A percentile compares a stretch with the other conserved stretches of the same genome.
These are phyloP conservation scores for Coemansia javaensis DNA, from an alignment of 192 early-diverging fungal genomes.

Conservation along the genomic window DNA sequence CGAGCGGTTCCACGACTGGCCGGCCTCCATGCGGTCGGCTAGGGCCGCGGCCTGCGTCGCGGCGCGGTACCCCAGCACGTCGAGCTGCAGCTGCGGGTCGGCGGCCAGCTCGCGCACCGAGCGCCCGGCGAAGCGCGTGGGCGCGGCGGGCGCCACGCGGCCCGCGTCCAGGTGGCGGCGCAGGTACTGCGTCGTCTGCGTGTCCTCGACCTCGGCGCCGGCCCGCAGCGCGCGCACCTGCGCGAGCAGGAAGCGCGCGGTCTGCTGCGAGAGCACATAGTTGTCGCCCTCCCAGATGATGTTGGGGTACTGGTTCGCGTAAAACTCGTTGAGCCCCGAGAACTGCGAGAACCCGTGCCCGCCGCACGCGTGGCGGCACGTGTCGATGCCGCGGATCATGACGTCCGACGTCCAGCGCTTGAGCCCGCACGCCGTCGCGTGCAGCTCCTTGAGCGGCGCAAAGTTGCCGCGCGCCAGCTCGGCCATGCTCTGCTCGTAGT, in stretches of 20 bases:
- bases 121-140: conserved; percentile 7
- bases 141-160: conserved; percentile 1
- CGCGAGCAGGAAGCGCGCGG: conserved; percentile 71
- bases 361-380: conserved; percentile 68
- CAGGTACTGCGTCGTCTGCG: conserved; percentile 32
- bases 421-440: conserved; percentile 68
- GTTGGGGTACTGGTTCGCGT: conserved; percentile 66
- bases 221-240: conserved; percentile 56
- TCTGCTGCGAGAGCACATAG: conserved; percentile 82
- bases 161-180: conserved; percentile 20
- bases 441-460: conserved; percentile 64
- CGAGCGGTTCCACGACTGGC: conserved; percentile 69
- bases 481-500: conserved; percentile 59
- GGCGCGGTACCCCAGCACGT: conserved; percentile 73
- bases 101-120: conserved; percentile 49
- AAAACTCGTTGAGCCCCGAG: conserved; percentile 65
- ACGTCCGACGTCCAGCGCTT: conserved; percentile 70
- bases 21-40: conserved; percentile 59
- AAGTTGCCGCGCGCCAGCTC: conserved; percentile 59
- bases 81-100: conserved; percentile 58
- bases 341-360: conserved; percentile 75
- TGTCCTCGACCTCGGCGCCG: conserved; percentile 36
- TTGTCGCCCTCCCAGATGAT: conserved; percentile 84
- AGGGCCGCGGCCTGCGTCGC: conserved; percentile 60
- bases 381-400: conserved; percentile 66